Percentiles rank a stretch among this genome's conserved stretches.
Evolutionary conservation across 2,329 filamentous ascomycete genomes (phyloP).

Genomic region (Fusarium pseudocircinatum): DNA sequence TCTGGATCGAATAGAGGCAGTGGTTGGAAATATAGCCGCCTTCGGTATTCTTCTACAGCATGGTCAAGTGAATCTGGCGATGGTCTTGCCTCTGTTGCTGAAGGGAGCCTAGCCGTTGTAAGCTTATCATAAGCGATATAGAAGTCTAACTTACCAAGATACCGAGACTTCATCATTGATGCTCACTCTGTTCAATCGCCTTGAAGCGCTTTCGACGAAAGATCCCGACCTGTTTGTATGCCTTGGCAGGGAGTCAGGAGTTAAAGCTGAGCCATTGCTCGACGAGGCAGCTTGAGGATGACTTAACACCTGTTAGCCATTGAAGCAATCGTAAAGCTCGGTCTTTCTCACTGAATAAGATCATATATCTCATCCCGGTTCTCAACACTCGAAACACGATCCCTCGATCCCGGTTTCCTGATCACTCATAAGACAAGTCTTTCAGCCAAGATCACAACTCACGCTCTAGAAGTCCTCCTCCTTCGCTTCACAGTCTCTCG

Average conservation of each 20-base stretch:
- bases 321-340: rapidly evolving
- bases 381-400: neutral
- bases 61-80: constrained; percentile 9
- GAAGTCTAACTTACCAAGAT: neutral
- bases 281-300: constrained; percentile 2
- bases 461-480: constrained; percentile 20
- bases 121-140: neutral
- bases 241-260: constrained; percentile 7
- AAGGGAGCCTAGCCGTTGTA: neutral
- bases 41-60: constrained; percentile 26
- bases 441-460: neutral
- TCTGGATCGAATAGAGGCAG: constrained; percentile 29
- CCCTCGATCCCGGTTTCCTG: neutral
- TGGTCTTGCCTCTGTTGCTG: neutral
- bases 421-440: neutral
- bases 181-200: neutral
- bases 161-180: neutral
- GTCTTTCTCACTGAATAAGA: neutral
- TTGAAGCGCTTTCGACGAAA: neutral
- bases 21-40: constrained; percentile 35
- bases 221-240: neutral
- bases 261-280: constrained; percentile 14
- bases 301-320: neutral
- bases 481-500: constrained; percentile 18
- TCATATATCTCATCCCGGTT: constrained; percentile 15